These are phyloP conservation scores for Porcisia hertigi DNA, from an alignment of 208 protist species.

Conservation along the genomic window DNA sequence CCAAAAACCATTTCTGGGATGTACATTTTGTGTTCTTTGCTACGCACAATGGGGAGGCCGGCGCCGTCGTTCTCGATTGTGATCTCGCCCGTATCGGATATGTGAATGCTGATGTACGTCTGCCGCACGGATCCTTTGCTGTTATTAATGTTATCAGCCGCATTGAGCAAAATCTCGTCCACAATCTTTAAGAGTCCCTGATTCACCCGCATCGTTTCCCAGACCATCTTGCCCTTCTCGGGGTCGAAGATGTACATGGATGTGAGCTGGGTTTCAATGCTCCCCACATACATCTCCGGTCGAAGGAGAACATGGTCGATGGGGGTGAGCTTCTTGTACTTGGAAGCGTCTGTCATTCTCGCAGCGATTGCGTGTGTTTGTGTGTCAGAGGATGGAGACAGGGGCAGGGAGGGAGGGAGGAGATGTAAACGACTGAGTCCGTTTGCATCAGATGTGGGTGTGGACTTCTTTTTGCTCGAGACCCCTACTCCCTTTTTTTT, in stretches of 20 bases:
- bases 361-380: not conserved
- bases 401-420: not conserved
- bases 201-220: slow-evolving; percentile 93
- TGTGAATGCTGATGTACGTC: slow-evolving; percentile 92
- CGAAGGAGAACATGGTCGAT: slow-evolving; percentile 97
- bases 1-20: slow-evolving; percentile 98
- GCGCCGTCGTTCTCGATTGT: slow-evolving; percentile 96
- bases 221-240: slow-evolving; percentile 78
- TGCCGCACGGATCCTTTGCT: slow-evolving; percentile 48
- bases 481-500: too few species aligned
- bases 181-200: slow-evolving; percentile 98
- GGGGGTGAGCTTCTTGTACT: slow-evolving; percentile 92
- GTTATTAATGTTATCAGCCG: slow-evolving; percentile 96
- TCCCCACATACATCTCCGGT: slow-evolving; percentile 98
- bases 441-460: too few species aligned
- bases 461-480: too few species aligned
- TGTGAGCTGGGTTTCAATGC: slow-evolving; percentile 79
- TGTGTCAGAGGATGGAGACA: not conserved
- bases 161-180: slow-evolving; percentile 99
- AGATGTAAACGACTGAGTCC: too few species aligned
- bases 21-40: slow-evolving; percentile 93
- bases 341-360: slow-evolving; percentile 76
- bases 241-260: slow-evolving; percentile 92
- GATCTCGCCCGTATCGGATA: slow-evolving; percentile 89
- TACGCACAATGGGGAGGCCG: slow-evolving; percentile 93